Percentiles rank a stretch among this genome's conserved stretches.
Evolutionary conservation across 2,329 filamentous ascomycete species (phyloP).

Genomic region (Neonectria ditissima): DNA sequence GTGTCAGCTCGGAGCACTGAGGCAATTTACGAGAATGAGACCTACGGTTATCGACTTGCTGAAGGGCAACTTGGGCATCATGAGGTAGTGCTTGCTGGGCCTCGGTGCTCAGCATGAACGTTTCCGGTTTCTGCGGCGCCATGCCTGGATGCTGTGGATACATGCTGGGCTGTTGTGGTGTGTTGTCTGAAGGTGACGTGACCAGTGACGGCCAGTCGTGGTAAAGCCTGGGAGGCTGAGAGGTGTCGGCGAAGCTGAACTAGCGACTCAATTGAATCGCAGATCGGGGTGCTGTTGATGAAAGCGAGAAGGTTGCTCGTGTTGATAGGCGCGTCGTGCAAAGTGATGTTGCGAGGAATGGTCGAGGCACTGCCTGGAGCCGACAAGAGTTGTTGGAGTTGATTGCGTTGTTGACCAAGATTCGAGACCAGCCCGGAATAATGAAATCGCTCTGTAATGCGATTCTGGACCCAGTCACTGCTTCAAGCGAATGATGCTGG

Average conservation of each 20-base stretch:
- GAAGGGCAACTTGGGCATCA: conserved; percentile 95
- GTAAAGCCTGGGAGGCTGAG: conserved; percentile 35
- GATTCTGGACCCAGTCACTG: conserved; percentile 54
- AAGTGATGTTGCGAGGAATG: conserved; percentile 29
- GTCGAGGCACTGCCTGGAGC: conserved; percentile 52
- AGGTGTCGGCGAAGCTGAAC: conserved; percentile 27
- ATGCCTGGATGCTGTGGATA: conserved; percentile 88
- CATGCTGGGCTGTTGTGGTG: conserved; percentile 63
- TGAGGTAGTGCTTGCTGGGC: conserved; percentile 96
- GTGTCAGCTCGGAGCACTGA: conserved; percentile 25
- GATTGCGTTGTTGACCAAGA: conserved; percentile 46
- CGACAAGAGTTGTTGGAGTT: conserved; percentile 40
- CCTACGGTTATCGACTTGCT: conserved; percentile 98
- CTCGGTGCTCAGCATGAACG: conserved; percentile 97
- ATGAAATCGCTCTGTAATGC: conserved; percentile 46
- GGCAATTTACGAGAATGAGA: conserved; percentile 18
- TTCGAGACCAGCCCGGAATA: conserved; percentile 63
- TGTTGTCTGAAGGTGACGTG: conserved; percentile 43
- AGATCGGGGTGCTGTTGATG: conserved; percentile 17
- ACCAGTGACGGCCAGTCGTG: conserved; percentile 42
- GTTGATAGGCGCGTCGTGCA: conserved; percentile 14
- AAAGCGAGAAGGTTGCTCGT: conserved; percentile 22
- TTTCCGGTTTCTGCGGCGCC: conserved; percentile 97
- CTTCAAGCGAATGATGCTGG: conserved; percentile 59
- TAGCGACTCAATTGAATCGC: conserved; percentile 33